Evolutionary conservation across 148 eudicot species (phyloP).

Genomic region (Rhododendron ovatum): DNA sequence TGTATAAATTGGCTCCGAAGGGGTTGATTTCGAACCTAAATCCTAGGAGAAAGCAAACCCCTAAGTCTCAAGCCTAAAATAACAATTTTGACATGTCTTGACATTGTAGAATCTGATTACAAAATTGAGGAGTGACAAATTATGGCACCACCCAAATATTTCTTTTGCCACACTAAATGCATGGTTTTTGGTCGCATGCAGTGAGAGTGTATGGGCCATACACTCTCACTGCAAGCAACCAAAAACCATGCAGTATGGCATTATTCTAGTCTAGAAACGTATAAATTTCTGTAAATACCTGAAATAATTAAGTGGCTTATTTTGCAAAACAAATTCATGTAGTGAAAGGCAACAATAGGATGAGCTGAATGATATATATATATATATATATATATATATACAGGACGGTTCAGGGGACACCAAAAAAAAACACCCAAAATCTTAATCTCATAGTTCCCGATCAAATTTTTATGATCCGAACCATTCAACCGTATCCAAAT

Average conservation of each 20-base stretch:
- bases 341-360: not conserved
- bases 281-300: no score
- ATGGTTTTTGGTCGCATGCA: not conserved
- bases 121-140: not conserved
- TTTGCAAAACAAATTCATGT: not conserved
- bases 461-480: no score
- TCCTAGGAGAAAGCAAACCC: no score
- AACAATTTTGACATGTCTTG: not conserved
- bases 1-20: no score
- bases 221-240: not conserved
- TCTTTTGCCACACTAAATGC: not conserved
- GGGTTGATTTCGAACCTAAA: no score
- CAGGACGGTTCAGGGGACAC: no score
- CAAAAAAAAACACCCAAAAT: no score
- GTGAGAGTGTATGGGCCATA: not conserved
- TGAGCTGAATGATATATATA: not conserved
- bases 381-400: no score
- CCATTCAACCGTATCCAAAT: no score
- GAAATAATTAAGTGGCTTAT: not conserved
- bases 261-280: not conserved
- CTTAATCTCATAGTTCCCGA: no score
- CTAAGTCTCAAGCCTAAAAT: not conserved
- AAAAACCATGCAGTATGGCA: not conserved
- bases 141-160: not conserved
- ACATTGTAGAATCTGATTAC: not conserved